Percentiles rank a stretch among this genome's conserved stretches.
Conservation (phyloP, 2,329 filamentous ascomycete genomes). For the Dactylellina sp. region DNA sequence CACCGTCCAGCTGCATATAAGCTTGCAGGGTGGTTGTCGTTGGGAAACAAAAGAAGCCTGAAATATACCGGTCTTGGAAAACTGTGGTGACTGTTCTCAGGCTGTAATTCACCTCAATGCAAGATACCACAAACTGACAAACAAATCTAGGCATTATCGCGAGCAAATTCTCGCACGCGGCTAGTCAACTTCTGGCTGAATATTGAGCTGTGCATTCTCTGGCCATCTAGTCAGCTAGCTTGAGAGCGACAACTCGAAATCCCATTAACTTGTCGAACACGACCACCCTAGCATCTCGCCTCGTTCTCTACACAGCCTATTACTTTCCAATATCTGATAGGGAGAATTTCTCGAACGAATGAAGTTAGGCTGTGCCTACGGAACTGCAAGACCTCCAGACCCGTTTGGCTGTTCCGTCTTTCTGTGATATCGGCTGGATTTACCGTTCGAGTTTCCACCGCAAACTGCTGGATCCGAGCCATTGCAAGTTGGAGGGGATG, state of each 20-base stretch:
- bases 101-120: background rate
- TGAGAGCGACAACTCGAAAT: slow-evolving; percentile 36
- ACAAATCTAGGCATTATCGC: background rate
- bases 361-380: slow-evolving; percentile 30
- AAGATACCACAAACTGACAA: background rate
- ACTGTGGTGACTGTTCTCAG: background rate
- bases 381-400: slow-evolving; percentile 10
- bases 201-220: slow-evolving; percentile 14
- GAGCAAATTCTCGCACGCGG: background rate
- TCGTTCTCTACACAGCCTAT: slow-evolving; percentile 28
- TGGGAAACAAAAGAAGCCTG: background rate
- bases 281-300: slow-evolving; percentile 17
- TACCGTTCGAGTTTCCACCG: slow-evolving; percentile 38
- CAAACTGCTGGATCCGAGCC: slow-evolving; percentile 32
- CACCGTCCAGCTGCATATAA: slow-evolving; percentile 28
- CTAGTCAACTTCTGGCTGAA: slow-evolving; percentile 11
- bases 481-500: slow-evolving; percentile 34
- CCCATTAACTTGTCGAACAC: slow-evolving; percentile 22
- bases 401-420: slow-evolving; percentile 21
- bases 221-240: background rate
- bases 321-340: slow-evolving; percentile 24
- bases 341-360: slow-evolving; percentile 31
- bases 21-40: slow-evolving; percentile 6
- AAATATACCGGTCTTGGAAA: background rate
- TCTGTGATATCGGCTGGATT: slow-evolving; percentile 46